A percentile compares a stretch with the other conserved stretches of the same genome.
These are phyloP conservation scores for Artemisia annua DNA, from an alignment of 129 eudicot species.

Conservation along the genomic window DNA sequence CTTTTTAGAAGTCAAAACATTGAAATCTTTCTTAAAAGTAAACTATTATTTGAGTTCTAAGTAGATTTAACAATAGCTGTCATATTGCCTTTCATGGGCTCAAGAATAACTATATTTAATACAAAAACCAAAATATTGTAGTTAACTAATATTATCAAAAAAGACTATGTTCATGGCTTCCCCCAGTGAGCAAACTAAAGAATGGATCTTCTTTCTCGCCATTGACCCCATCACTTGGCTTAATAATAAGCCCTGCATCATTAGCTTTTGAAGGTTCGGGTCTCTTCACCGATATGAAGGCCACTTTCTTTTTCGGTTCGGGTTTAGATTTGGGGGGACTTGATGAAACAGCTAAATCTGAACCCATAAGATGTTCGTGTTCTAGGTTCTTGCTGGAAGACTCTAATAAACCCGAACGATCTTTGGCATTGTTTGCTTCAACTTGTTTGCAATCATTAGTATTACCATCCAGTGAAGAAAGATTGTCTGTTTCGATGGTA, in stretches of 20 bases:
- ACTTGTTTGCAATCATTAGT: conserved; percentile 23
- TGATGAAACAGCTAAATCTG: conserved; percentile 19
- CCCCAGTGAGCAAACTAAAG: conserved; percentile 51
- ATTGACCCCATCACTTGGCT: conserved; percentile 26
- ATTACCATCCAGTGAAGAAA: conserved; percentile 23
- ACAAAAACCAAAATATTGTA: too few species aligned
- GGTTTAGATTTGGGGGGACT: conserved; percentile 17
- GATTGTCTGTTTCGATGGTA: conserved; percentile 8
- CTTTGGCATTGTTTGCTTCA: conserved; percentile 19
- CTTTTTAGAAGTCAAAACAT: too few species aligned
- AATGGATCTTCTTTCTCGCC: conserved; percentile 45
- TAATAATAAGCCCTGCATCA: conserved; percentile 20
- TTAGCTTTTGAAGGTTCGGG: conserved; percentile 40
- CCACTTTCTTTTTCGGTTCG: conserved; percentile 51
- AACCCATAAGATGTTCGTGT: conserved; percentile 22
- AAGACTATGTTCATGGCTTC: conserved; percentile 32
- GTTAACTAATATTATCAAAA: conserved; percentile 7
- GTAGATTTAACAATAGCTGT: too few species aligned
- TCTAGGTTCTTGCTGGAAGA: conserved; percentile 3
- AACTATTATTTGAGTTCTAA: too few species aligned
- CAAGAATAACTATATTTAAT: too few species aligned
- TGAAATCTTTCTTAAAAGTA: too few species aligned
- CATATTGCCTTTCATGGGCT: too few species aligned
- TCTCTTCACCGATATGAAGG: conserved; percentile 63
- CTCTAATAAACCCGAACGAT: conserved; percentile 16